These are phyloP conservation scores for Pseudogymnoascus sp. DNA, from an alignment of 2,329 filamentous ascomycete species.

Conservation along the genomic window DNA sequence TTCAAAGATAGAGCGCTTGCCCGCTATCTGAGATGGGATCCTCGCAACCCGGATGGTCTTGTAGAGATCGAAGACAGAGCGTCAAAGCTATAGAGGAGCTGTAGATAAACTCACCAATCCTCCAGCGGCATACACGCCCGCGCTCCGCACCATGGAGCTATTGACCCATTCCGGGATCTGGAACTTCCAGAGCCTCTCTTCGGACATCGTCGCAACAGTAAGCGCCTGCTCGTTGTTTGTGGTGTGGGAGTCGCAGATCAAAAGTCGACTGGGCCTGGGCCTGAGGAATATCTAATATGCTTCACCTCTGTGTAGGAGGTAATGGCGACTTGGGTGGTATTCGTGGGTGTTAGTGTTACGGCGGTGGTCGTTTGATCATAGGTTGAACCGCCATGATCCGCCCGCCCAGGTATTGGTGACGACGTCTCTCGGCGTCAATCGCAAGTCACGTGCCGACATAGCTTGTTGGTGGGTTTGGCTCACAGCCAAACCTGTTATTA, in stretches of 20 bases:
- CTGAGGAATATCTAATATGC: not conserved
- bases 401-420: not conserved
- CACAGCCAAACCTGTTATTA: not conserved
- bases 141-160: slow-evolving; percentile 55
- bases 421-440: not conserved
- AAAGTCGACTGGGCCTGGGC: not conserved
- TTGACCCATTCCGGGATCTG: slow-evolving; percentile 59
- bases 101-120: slow-evolving; percentile 46
- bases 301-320: not conserved
- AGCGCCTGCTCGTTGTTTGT: slow-evolving; percentile 2
- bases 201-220: slow-evolving; percentile 41
- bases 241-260: not conserved
- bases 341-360: not conserved
- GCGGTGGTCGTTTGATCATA: not conserved
- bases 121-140: slow-evolving; percentile 56
- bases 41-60: slow-evolving; percentile 12
- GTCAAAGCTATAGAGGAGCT: not conserved
- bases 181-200: slow-evolving; percentile 63
- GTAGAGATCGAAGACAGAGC: not conserved
- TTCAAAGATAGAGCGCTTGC: not conserved
- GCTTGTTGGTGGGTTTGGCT: not conserved
- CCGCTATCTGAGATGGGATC: not conserved
- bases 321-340: not conserved
- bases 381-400: not conserved
- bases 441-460: not conserved